These are phyloP conservation scores for Eremothecium sinecaudum DNA, from an alignment of 1,139 yeast genomes.

Conservation along the genomic window DNA sequence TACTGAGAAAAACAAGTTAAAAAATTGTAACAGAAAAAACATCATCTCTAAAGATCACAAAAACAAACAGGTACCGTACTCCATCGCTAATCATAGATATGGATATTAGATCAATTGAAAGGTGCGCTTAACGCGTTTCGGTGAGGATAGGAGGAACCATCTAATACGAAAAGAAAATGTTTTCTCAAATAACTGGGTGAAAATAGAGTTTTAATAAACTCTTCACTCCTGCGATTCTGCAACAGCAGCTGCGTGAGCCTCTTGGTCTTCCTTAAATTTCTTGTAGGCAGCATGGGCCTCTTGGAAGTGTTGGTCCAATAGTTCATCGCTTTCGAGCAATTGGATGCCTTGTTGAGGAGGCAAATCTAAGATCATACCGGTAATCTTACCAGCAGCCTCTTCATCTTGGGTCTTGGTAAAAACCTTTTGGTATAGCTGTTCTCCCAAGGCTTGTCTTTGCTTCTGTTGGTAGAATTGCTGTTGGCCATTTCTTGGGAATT, in stretches of 20 bases:
- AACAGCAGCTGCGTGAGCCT: conserved; percentile 12
- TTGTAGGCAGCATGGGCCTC: conserved; percentile 93
- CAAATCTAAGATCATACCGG: conserved; percentile 98
- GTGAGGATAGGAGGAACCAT: too few relatives aligned
- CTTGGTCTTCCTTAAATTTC: conserved; percentile 52
- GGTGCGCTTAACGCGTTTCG: too few relatives aligned
- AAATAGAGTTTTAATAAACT: too few relatives aligned
- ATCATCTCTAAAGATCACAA: too few relatives aligned
- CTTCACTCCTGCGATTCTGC: conserved; percentile 3
- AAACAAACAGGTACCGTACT: too few relatives aligned
- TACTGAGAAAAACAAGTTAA: too few relatives aligned
- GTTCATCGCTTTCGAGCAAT: conserved; percentile 80
- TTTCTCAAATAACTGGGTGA: too few relatives aligned
- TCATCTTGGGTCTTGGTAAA: conserved; percentile 85
- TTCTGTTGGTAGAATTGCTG: conserved; percentile 47
- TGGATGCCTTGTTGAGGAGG: conserved; percentile 86
- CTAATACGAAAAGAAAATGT: too few relatives aligned
- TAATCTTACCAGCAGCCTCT: conserved; percentile 96
- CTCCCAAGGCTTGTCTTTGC: conserved; percentile 94
- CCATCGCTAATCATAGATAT: too few relatives aligned
- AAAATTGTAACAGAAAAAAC: too few relatives aligned
- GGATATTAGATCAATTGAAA: too few relatives aligned
- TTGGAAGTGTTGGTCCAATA: conserved; percentile 83
- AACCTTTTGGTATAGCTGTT: conserved; percentile 92
- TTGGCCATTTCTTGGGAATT: conserved; percentile 33